Conservation (phyloP, 306 rosid species). For the Glycyrrhiza uralensis region DNA sequence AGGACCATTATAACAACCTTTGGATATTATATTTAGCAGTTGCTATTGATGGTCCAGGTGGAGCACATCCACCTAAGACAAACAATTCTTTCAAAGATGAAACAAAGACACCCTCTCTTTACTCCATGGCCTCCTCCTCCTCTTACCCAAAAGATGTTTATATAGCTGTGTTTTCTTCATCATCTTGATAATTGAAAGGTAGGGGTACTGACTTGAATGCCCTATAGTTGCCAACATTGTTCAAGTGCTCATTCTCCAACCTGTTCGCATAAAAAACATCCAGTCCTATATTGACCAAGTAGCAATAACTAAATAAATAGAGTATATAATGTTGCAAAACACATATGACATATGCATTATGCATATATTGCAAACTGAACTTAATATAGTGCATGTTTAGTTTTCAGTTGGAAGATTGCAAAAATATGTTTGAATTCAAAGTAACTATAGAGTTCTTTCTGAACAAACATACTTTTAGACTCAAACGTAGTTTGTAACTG, state of each 20-base stretch:
- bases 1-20: too few species aligned
- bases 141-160: not conserved
- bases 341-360: not conserved
- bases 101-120: not conserved
- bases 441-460: too few species aligned
- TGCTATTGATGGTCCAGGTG: too few species aligned
- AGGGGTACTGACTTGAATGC: conserved; percentile 78
- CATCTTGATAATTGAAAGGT: conserved; percentile 54
- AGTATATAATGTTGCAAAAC: not conserved
- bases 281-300: not conserved
- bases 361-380: too few species aligned
- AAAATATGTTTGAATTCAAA: too few species aligned
- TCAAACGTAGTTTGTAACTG: too few species aligned
- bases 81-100: too few species aligned
- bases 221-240: conserved; percentile 73
- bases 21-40: too few species aligned
- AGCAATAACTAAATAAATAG: not conserved
- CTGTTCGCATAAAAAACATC: conserved; percentile 1
- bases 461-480: too few species aligned
- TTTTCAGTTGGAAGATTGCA: too few species aligned
- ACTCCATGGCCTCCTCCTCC: not conserved
- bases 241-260: conserved; percentile 42
- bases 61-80: too few species aligned
- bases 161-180: conserved; percentile 2
- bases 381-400: too few species aligned